Conservation (phyloP, 805 yeast genomes). For the Lipomyces sp. region DNA sequence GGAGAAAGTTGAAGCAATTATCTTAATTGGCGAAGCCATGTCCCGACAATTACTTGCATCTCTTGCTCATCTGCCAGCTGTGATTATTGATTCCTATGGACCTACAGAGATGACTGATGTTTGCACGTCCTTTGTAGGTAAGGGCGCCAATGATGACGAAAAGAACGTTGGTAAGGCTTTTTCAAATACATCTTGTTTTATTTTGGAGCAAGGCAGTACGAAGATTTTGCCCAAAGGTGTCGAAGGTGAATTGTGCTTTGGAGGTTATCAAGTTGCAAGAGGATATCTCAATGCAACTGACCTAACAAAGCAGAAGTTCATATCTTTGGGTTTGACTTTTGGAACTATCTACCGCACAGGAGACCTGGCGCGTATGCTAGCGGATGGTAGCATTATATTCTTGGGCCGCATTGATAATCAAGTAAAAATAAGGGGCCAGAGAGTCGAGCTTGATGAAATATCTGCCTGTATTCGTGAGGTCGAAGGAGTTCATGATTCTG, state of each 20-base stretch:
- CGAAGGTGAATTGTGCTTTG: constrained; percentile 33
- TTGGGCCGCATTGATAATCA: constrained; percentile 35
- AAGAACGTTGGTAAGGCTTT: constrained; percentile 29
- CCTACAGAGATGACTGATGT: constrained; percentile 33
- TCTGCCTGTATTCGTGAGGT: constrained; percentile 11
- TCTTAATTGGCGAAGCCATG: constrained; percentile 16
- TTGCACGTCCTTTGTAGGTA: constrained; percentile 14
- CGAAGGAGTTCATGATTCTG: constrained; percentile 17
- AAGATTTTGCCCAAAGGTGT: constrained; percentile 26
- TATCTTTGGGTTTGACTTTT: background rate
- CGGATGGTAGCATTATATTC: constrained; percentile 31
- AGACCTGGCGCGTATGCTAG: constrained; percentile 31
- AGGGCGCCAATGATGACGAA: constrained; percentile 8
- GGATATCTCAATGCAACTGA: constrained; percentile 32
- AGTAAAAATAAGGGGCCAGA: constrained; percentile 35
- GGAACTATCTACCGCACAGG: constrained; percentile 29
- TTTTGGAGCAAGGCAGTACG: constrained; percentile 12
- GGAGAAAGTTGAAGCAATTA: constrained; percentile 7
- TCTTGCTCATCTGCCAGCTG: constrained; percentile 16
- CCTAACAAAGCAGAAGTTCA: constrained; percentile 27
- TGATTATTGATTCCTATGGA: constrained; percentile 29
- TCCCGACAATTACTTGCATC: background rate
- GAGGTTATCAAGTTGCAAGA: constrained; percentile 34
- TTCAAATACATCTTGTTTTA: constrained; percentile 21
- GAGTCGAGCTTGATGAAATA: constrained; percentile 35